Percentiles rank a stretch among this genome's conserved stretches.
Conservation (phyloP, 768 basidiomycete genomes). For the Brasilioporus rufonigricans region DNA sequence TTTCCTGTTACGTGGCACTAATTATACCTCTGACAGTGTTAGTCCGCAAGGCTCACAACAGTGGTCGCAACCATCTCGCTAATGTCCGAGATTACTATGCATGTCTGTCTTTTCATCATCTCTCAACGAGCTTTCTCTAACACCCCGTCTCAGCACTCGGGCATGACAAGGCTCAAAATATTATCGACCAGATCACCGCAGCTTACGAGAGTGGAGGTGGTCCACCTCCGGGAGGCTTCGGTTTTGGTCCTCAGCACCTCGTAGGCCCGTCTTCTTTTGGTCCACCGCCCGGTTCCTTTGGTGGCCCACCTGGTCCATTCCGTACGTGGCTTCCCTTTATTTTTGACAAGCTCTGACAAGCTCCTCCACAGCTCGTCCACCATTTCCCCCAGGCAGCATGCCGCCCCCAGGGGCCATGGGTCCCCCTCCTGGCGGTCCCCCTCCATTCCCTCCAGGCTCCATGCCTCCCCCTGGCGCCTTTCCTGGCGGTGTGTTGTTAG, state of each 20-base stretch:
- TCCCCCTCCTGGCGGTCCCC: constrained; percentile 56
- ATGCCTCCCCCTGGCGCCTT: constrained; percentile 49
- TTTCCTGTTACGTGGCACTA: constrained; percentile 1
- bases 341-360: constrained; percentile 1
- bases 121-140: constrained; percentile 2
- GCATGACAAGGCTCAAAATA: constrained; percentile 96
- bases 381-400: constrained; percentile 63
- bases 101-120: constrained; percentile 46
- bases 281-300: constrained; percentile 54
- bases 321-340: constrained; percentile 10
- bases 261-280: constrained; percentile 52
- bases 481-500: constrained; percentile 42
- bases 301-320: constrained; percentile 40
- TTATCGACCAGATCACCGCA: constrained; percentile 97
- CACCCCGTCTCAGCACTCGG: constrained; percentile 57
- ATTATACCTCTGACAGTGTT: constrained; percentile 10
- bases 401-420: constrained; percentile 48
- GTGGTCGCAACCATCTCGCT: constrained; percentile 92
- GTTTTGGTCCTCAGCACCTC: constrained; percentile 81
- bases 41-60: constrained; percentile 99
- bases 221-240: constrained; percentile 85
- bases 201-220: constrained; percentile 86
- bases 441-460: constrained; percentile 70
- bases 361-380: constrained; percentile 51
- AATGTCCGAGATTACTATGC: constrained; percentile 98